Evolutionary conservation across 345 rosid species (phyloP).

Genomic region (Rhizophora mangle): DNA sequence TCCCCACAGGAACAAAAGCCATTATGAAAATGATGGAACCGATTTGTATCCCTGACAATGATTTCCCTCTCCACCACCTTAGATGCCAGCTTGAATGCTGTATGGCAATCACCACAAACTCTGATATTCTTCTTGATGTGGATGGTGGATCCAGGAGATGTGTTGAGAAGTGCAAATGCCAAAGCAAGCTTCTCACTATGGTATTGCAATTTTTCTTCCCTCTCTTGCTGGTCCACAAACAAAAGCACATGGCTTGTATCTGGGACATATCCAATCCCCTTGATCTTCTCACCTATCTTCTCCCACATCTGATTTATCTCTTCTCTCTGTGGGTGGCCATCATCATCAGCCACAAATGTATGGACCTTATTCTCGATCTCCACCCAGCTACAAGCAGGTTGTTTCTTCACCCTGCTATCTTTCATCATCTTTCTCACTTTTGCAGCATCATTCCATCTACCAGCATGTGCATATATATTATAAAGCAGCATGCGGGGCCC

Average conservation of each 20-base stretch:
- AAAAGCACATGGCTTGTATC: constrained; percentile 55
- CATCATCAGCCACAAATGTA: constrained; percentile 62
- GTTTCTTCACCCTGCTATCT: constrained; percentile 49
- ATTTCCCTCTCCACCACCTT: constrained; percentile 48
- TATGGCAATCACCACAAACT: constrained; percentile 68
- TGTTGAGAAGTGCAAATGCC: constrained; percentile 63
- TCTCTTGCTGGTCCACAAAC: constrained; percentile 56
- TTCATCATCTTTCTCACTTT: constrained; percentile 58
- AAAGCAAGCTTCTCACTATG: constrained; percentile 77
- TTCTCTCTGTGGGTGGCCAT: constrained; percentile 48
- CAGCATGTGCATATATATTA: constrained; percentile 59
- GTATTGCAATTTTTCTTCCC: constrained; percentile 51
- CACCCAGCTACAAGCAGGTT: constrained; percentile 69
- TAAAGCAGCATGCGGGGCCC: constrained; percentile 55
- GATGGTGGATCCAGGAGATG: constrained; percentile 55
- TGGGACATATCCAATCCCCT: constrained; percentile 56
- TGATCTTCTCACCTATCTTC: constrained; percentile 46
- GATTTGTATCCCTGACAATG: constrained; percentile 61
- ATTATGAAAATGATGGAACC: constrained; percentile 61
- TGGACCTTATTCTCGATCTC: constrained; percentile 53
- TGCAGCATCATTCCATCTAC: constrained; percentile 57
- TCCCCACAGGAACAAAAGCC: constrained; percentile 62
- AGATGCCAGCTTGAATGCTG: constrained; percentile 59
- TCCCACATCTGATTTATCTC: constrained; percentile 53
- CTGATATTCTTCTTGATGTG: constrained; percentile 64